Evolutionary conservation across 2,329 filamentous ascomycete genomes (phyloP).

Genomic region (Aureobasidium uvarum): DNA sequence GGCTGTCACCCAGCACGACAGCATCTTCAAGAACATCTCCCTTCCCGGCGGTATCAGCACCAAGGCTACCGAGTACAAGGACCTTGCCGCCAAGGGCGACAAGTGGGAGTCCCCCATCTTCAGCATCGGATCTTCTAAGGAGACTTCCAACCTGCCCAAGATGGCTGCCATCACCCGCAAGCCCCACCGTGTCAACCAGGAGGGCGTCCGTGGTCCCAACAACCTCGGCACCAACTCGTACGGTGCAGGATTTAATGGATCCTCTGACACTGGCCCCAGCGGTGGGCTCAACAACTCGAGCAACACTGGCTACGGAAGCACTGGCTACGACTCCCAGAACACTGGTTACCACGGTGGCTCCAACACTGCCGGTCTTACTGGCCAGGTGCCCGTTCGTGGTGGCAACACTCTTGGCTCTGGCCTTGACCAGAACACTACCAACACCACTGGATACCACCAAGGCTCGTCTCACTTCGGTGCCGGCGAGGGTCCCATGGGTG

Average conservation of each 20-base stretch:
- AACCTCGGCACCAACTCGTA: slow-evolving; percentile 25
- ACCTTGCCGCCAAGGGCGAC: slow-evolving; percentile 82
- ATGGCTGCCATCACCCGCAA: slow-evolving; percentile 57
- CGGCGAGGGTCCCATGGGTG: slow-evolving; percentile 1
- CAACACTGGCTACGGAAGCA: slow-evolving; percentile 28
- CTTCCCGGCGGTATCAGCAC: slow-evolving; percentile 85
- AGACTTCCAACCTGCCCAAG: slow-evolving; percentile 68
- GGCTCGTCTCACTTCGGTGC: slow-evolving; percentile 38
- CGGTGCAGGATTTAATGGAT: slow-evolving; percentile 25
- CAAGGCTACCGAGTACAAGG: slow-evolving; percentile 92
- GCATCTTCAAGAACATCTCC: slow-evolving; percentile 84
- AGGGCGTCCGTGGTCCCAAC: slow-evolving; percentile 36
- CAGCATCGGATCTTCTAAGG: slow-evolving; percentile 73
- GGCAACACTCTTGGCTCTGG: slow-evolving; percentile 28
- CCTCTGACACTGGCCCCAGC: slow-evolving; percentile 18
- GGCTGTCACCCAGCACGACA: slow-evolving; percentile 82
- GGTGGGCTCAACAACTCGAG: slow-evolving; percentile 24
- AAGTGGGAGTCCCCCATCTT: slow-evolving; percentile 96
- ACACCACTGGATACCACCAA: slow-evolving; percentile 30
- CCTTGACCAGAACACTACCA: slow-evolving; percentile 27
- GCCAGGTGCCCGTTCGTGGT: slow-evolving; percentile 27
- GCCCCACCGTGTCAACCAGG: slow-evolving; percentile 50
- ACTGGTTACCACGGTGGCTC: slow-evolving; percentile 25
- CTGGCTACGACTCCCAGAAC: slow-evolving; percentile 29
- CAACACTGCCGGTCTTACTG: slow-evolving; percentile 28